Evolutionary conservation across 176 grass and related monocot genomes (phyloP).

Genomic region (Tuctoria greenei): DNA sequence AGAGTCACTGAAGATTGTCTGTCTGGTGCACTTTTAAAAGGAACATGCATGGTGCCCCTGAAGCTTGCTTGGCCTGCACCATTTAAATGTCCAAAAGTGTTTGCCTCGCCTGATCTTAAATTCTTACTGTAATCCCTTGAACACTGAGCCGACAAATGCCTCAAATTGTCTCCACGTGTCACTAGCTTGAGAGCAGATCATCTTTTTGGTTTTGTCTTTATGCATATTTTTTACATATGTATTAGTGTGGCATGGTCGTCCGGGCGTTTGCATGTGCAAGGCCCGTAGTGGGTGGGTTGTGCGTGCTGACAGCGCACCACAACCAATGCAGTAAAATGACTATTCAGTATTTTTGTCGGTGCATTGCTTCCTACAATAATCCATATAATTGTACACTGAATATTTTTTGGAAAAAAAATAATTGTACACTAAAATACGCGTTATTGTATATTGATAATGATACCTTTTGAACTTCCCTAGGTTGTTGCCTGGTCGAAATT

Average conservation of each 20-base stretch:
- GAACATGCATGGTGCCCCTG: neutral
- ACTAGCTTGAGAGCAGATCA: neutral
- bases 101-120: neutral
- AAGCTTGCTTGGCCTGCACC: neutral
- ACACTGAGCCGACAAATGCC: conserved; percentile 17
- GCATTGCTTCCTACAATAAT: neutral
- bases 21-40: neutral
- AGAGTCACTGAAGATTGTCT: neutral
- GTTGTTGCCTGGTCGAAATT: neutral
- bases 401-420: neutral
- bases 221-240: neutral
- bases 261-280: conserved; percentile 30
- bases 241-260: neutral
- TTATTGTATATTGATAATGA: neutral
- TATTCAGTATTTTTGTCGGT: neutral
- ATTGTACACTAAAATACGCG: neutral
- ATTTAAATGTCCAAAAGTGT: neutral
- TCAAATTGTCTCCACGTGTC: conserved; percentile 20
- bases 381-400: neutral
- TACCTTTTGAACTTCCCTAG: neutral
- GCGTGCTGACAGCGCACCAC: neutral
- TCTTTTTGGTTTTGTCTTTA: neutral
- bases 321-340: neutral
- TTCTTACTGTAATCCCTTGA: neutral
- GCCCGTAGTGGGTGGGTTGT: neutral